Base-by-base conservation (phyloP, 331 rosid genomes). In the Quercus phellos region DNA sequence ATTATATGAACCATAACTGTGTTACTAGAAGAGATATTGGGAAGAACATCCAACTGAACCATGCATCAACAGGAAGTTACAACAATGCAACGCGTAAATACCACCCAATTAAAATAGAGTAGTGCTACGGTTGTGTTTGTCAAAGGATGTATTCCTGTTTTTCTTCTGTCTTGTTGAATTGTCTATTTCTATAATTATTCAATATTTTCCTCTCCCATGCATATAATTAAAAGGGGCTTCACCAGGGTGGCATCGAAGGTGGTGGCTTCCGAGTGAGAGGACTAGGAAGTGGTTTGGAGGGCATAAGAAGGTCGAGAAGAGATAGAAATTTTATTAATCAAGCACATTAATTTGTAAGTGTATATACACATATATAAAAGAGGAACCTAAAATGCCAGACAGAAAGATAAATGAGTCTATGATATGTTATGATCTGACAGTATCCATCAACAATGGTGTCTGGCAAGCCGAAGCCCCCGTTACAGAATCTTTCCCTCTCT, bases 381-480 rank as follows among this genome's bases (percentile, higher is more conserved):
- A 56, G 27, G 27, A 56, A 56, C 29, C 12, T 18, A 56, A 58
- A 66, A 66, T 66, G 71, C 1, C 27, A 18, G 16, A 7, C 11
- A 9, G 8, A 66, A 32, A 3, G 3, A 32, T 18, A 66, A 66
- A 32, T n/a, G 71, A 7, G 14, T 18, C 26, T 66, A 0, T 18
- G 5, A 2, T 29, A 29, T 66, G 71, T 66, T 66, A 66, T 9
- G 12, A 34, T n/a, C 11, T n/a, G 3, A 4, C 17, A 1, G 38
- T 35, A 34, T 18, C 71, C 3, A 0, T 0, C 71, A 66, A 67
- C 14, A 74, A 5, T 77, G 27, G 67, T 3, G 5, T 83, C 2
- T 86, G 87, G 89, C 75, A 82, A 74, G 80, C 81, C 4, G 81
- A 74, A 21, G 76, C 54, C 21, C 43, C 85, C n/a, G 6, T 80